A percentile compares a stretch with the other conserved stretches of the same genome.
phyloP scores from a whole-genome alignment of 2,329 filamentous ascomycete species.

The Coniochaeta prunicola region DNA sequence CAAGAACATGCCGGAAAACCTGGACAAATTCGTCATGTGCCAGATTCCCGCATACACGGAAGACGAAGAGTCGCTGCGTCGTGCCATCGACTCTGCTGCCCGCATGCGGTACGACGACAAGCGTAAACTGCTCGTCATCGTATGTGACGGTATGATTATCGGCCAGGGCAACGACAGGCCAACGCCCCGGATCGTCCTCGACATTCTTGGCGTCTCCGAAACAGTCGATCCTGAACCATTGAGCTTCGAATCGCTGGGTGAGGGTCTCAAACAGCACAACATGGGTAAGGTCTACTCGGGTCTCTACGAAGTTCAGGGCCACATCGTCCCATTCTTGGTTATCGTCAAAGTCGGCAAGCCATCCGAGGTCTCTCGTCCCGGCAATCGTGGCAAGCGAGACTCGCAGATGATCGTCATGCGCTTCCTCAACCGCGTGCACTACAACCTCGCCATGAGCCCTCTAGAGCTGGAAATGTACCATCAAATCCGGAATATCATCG shows the following conservation, averaged over 20 bases:
- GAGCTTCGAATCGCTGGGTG: constrained; percentile 92
- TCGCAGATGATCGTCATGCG: constrained; percentile 98
- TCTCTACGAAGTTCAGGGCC: constrained; percentile 93
- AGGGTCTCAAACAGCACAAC: constrained; percentile 96
- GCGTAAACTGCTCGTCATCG: constrained; percentile 83
- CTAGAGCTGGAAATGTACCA: constrained; percentile 98
- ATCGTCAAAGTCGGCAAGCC: constrained; percentile 97
- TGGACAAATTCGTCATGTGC: constrained; percentile 97
- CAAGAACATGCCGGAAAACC: constrained; percentile 88
- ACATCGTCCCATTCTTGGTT: constrained; percentile 96
- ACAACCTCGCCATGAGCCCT: constrained; percentile 93
- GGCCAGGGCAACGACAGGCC: constrained; percentile 96
- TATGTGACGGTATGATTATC: constrained; percentile 99
- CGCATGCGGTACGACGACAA: constrained; percentile 98
- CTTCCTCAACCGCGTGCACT: constrained; percentile 98
- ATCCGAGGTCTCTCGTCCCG: constrained; percentile 87
- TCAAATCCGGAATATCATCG: constrained; percentile 97
- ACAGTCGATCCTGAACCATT: constrained; percentile 90
- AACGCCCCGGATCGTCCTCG: constrained; percentile 90
- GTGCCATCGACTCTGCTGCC: constrained; percentile 92
- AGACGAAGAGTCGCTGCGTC: constrained; percentile 93
- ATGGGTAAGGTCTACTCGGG: constrained; percentile 99
- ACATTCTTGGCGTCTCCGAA: constrained; percentile 92
- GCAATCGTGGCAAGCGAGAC: constrained; percentile 98
- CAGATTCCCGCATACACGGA: constrained; percentile 98